These are phyloP conservation scores for Musa acuminata DNA, from an alignment of 176 grass and related monocot species.

Conservation along the genomic window DNA sequence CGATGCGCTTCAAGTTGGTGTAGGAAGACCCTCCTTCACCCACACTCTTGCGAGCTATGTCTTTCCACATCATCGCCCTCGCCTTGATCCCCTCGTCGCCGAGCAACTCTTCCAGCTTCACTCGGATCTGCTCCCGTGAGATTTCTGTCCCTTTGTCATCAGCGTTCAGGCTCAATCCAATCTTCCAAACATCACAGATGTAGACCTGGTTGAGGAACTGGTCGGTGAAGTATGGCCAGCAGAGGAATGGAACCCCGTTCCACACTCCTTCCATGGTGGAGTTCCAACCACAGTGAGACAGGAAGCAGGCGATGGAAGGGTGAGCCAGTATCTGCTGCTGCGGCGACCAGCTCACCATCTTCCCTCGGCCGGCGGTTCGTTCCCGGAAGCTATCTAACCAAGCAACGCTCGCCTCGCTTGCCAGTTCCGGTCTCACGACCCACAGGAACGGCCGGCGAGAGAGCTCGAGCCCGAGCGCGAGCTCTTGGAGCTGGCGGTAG, in stretches of 20 bases:
- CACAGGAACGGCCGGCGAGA: conserved; percentile 46
- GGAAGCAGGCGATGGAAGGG: conserved; percentile 54
- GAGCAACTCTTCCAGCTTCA: conserved; percentile 28
- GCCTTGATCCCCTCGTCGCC: conserved; percentile 29
- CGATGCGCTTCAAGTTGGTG: conserved; percentile 39
- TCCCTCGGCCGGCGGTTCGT: conserved; percentile 26
- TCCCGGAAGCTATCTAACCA: conserved; percentile 33
- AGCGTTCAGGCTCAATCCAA: conserved; percentile 34
- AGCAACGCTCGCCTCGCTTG: conserved; percentile 22
- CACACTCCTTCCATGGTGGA: conserved; percentile 55
- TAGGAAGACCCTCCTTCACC: conserved; percentile 40
- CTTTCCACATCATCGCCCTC: conserved; percentile 32
- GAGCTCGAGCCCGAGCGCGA: conserved; percentile 43
- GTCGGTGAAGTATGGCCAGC: conserved; percentile 66
- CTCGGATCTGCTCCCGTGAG: conserved; percentile 30
- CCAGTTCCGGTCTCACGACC: conserved; percentile 49
- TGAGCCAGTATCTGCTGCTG: conserved; percentile 59
- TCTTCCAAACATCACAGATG: conserved; percentile 64
- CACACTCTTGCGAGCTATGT: conserved; percentile 22
- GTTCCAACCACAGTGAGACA: conserved; percentile 81
- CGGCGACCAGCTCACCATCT: conserved; percentile 46
- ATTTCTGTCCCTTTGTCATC: conserved; percentile 29
- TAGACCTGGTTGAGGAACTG: conserved; percentile 70
- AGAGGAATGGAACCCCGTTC: conserved; percentile 59
- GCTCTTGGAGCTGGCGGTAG: conserved; percentile 35